These are phyloP conservation scores for Lepiota subincarnata DNA, from an alignment of 768 basidiomycete genomes.

Conservation along the genomic window DNA sequence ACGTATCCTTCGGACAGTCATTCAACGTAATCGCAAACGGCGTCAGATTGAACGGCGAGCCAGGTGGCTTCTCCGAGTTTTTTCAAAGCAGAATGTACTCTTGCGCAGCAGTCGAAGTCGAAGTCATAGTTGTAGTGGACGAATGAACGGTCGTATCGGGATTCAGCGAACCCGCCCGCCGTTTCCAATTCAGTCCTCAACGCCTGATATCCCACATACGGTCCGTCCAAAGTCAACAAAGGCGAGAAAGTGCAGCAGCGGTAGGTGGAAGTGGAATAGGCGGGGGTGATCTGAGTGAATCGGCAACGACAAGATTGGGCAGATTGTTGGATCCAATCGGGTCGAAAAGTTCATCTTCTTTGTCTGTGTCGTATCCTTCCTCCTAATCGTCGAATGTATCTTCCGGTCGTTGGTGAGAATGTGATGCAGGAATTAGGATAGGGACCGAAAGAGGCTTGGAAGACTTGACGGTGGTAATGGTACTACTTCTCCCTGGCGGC, in stretches of 20 bases:
- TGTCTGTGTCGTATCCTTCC: conserved; percentile 51
- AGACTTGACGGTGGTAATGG: conserved; percentile 13
- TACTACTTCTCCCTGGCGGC: conserved; percentile 10
- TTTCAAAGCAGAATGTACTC: conserved; percentile 90
- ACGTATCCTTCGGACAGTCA: conserved; percentile 68
- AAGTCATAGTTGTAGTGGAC: conserved; percentile 36
- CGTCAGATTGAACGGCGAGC: conserved; percentile 90
- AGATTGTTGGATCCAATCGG: conserved; percentile 84
- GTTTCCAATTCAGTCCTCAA: conserved; percentile 54
- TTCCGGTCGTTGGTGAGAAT: conserved; percentile 13
- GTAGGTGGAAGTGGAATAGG: not conserved
- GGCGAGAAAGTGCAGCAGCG: conserved; percentile 5
- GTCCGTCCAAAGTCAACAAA: conserved; percentile 22
- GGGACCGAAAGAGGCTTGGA: not conserved
- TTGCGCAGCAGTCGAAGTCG: conserved; percentile 28
- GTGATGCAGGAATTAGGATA: not conserved
- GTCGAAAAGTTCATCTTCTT: conserved; percentile 97
- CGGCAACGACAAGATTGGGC: conserved; percentile 69
- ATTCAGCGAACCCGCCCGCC: conserved; percentile 59
- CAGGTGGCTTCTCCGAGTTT: conserved; percentile 76
- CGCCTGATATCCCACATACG: conserved; percentile 67
- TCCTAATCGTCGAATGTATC: conserved; percentile 14
- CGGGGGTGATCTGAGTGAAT: conserved; percentile 29
- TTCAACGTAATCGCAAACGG: conserved; percentile 93
- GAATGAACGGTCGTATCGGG: conserved; percentile 64